phyloP scores from a whole-genome alignment of 176 grass and related monocot species.

The Aegilops tauschii region DNA sequence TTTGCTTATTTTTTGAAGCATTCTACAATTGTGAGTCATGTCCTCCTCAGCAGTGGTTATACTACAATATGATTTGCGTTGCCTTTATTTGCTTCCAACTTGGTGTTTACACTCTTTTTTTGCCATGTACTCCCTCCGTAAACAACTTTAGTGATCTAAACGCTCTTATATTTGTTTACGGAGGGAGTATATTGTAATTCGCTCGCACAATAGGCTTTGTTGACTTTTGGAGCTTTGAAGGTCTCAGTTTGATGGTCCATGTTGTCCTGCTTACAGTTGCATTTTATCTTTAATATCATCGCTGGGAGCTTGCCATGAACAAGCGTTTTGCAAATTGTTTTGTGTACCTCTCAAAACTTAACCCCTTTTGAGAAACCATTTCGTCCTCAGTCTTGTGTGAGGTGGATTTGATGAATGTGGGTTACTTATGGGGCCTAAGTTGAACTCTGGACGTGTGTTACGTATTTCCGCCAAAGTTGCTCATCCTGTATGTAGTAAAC shows the following conservation, averaged over 20 bases:
- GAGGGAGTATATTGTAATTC: not conserved
- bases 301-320: not conserved
- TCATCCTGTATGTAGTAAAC: not conserved
- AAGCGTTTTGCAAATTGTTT: slow-evolving; percentile 22
- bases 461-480: slow-evolving; percentile 7
- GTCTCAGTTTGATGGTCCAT: not conserved
- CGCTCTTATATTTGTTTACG: too few species aligned
- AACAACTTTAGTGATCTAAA: too few species aligned
- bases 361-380: not conserved
- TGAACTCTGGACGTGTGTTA: not conserved
- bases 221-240: not conserved
- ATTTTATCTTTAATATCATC: slow-evolving; percentile 19
- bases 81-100: slow-evolving; percentile 16
- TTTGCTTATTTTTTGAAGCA: slow-evolving; percentile 11
- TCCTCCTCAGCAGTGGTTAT: not conserved
- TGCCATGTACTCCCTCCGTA: not conserved
- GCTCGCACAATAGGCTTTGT: not conserved
- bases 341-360: not conserved
- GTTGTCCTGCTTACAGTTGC: not conserved
- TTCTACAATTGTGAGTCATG: slow-evolving; percentile 11
- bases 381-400: not conserved
- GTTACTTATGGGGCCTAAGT: not conserved
- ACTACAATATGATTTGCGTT: slow-evolving; percentile 13
- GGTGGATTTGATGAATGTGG: not conserved
- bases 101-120: not conserved